A percentile compares a stretch with the other conserved stretches of the same genome.
Conservation (phyloP, 805 yeast genomes). For the Wickerhamiella musiphila region DNA sequence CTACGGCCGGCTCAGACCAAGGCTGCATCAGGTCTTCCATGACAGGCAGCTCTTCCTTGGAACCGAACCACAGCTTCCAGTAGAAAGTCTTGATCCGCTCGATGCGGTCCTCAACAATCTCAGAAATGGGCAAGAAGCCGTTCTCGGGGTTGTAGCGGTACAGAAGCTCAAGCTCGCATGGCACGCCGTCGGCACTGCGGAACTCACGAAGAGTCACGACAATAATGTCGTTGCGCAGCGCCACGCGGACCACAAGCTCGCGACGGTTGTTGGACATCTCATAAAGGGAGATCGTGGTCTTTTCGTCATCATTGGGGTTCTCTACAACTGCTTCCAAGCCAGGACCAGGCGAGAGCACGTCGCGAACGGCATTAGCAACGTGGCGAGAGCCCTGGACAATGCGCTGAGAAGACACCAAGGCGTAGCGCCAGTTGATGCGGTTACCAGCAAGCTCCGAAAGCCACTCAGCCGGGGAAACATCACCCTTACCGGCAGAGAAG, state of each 20-base stretch:
- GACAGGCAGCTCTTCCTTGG: conserved; percentile 36
- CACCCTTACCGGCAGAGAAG: conserved; percentile 1
- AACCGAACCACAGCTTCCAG: conserved; percentile 94
- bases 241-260: conserved; percentile 44
- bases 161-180: conserved; percentile 60
- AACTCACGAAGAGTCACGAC: conserved; percentile 65
- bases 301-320: conserved; percentile 31
- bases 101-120: conserved; percentile 80
- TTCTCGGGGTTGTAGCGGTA: conserved; percentile 66
- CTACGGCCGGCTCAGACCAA: conserved; percentile 47
- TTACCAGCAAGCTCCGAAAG: conserved; percentile 66
- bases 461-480: conserved; percentile 39
- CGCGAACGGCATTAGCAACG: conserved; percentile 60
- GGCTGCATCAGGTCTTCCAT: conserved; percentile 46
- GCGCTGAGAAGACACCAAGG: conserved; percentile 62
- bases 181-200: conserved; percentile 61
- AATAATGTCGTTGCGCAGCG: conserved; percentile 34
- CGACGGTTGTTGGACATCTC: conserved; percentile 34
- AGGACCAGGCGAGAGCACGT: conserved; percentile 60
- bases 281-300: conserved; percentile 43
- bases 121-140: conserved; percentile 93
- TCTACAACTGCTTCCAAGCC: conserved; percentile 46
- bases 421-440: conserved; percentile 73
- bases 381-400: conserved; percentile 76
- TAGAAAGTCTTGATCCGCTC: conserved; percentile 85